Evolutionary conservation across 2,329 filamentous ascomycete genomes (phyloP), one percentile per base, ranked within the genome.

Genomic region (Apiospora pterosperma): DNA sequence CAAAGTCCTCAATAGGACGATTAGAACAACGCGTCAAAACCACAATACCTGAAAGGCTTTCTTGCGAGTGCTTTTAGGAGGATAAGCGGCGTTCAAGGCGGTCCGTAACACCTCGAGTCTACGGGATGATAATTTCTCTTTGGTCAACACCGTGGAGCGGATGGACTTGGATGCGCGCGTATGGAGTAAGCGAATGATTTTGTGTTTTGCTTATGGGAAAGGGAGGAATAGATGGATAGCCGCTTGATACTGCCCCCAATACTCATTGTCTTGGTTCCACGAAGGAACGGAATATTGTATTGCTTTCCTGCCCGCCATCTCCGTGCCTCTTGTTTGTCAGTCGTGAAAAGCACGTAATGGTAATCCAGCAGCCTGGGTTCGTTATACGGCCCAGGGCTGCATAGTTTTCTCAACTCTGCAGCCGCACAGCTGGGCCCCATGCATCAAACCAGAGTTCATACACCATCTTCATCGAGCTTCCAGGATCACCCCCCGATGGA

Each of bases 1-100:
- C 70, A 67, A 66, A 67, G 68, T 70, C 67, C 66, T 70, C 69
- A 69, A 69, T 65, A 76, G 74, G 74, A 74, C 60, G 67, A 73
- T 71, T 75, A 74, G 72, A 69, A 69, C 63, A 66, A 39, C 60
- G 65, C 70, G 63, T 39, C 67, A 36, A 64, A 31, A 52, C 63
- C 68, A 62, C 48, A 16, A 34, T 69, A 67, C 60, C 59, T 72
- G 62, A 64, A 67, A 65, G 68, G 67, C 36, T 41, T 74, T 63
- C 61, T 74, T 44, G 66, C 68, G 36, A 72, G 62, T 59, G 70
- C 69, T 60, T 70, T 73, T 21, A 64, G 69, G 55, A 69, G 69
- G 64, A 67, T 74, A 42, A 72, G 69, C 63, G 72, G 70, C 62
- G 68, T 62, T 39, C 44, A 61, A 38, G 61, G 67, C 31, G 42